Base-by-base conservation (phyloP, 306 rosid species). In the Sophora flavescens region DNA sequence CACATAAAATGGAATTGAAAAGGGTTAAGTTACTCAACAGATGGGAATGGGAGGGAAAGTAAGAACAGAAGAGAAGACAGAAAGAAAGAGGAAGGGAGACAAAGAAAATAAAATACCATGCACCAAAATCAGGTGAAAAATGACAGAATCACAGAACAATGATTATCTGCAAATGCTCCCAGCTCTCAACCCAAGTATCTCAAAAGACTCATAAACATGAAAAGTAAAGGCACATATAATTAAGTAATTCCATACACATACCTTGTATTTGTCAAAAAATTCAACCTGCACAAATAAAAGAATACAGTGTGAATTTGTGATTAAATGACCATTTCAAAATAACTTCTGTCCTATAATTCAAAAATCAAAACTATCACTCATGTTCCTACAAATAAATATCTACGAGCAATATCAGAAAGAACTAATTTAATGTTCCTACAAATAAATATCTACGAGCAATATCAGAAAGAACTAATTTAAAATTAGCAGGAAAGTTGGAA, bases 191-290 rank as follows among this genome's bases (percentile, higher is more conserved):
- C 32, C 15, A 59, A 39, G 73, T 28, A 67, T 60, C 50, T 47
- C 72, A 70, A 68, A 17, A 62, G 39, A 63, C 50, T 38, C 41
- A 48, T n/a, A 47, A 53, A 53, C 33, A 63, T 66, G 18, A 59
- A 72, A 63, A 30, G 69, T 60, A 14, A 41, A 60, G 56, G 41
- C 22, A 79, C 3, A 4, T 58, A 68, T 50, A 60, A 16, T 13
- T 44, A 56, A 75, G 61, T 33, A 30, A 59, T 63, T 69, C 48
- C 57, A 69, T 28, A 44, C 39, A 4, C 86, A 76, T 81, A 90
- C 99, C 99, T 92, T 95, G 87, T 89, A 92, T 74, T 87, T 85
- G 86, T 95, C 99, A 78, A 90, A 95, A 84, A 95, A 92, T 64
- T 95, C 99, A 59, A 84, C 91, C 99, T 95, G 93, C 88, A 81